Base-by-base conservation (phyloP, 495 filamentous ascomycete genomes). In the Emericellopsis terricola region DNA sequence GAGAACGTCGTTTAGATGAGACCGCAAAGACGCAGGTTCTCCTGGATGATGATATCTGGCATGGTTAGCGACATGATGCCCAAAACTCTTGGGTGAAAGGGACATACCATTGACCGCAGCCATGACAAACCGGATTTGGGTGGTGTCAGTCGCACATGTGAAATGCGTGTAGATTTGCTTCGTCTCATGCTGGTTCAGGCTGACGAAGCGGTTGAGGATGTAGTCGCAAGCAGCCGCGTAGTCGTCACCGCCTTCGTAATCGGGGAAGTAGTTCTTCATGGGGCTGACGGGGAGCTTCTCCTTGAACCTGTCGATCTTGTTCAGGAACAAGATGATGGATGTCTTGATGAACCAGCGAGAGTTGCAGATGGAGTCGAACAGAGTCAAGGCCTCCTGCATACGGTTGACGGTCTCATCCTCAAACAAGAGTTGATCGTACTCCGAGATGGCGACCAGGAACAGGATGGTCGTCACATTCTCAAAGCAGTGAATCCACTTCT, bases 401-500 rank as follows among this genome's bases (percentile, higher is more conserved):
- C 91, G 89, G 67, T 97, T 97, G 62, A 81, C 76, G 3, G 76
- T 81, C 59, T 81, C 76, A 42, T 97, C 89, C 57, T 97, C 89
- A 52, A 97, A 94, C 15, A 97, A 70, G 43, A 94, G 66, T 59
- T 96, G 89, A 53, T 97, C 89, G 68, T 97, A 97, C 54, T 94
- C 89, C 48, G 89, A 96, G 53, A 97, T 97, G 55, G 89, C 89
- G 37, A 96, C 89, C 37, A 97, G 60, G 75, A 97, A 97, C 23
- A 97, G 79, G 45, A 97, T 93, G 13, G 89, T 93, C 29, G 87
- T 94, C 49, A 97, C 89, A 47, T 97, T 96, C 64, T 97, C 89
- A 62, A 97, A 97, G 66, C 87, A 93, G 65, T 99, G 89, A 39
- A 99, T 99, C 89, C 89, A 99, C 77, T 99, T 99, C 78, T 99